These are phyloP conservation scores for Ogataea chonburiensis DNA, from an alignment of 805 yeast species.

Conservation along the genomic window DNA sequence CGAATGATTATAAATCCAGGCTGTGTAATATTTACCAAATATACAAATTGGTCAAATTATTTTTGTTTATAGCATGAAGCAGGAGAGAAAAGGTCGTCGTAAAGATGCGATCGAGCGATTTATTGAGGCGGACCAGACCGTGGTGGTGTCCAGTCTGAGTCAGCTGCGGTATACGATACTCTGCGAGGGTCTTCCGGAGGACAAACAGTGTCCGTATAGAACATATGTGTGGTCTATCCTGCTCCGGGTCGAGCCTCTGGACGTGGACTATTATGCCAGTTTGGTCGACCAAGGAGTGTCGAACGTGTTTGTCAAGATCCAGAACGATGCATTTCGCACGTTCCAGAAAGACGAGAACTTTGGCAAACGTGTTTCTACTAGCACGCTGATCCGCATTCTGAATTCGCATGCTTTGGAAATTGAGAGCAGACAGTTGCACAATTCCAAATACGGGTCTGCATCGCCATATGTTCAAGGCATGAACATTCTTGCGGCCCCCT, in stretches of 20 bases:
- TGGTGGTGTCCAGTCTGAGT: constrained; percentile 48
- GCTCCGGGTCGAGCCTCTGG: constrained; percentile 57
- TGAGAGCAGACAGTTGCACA: constrained; percentile 17
- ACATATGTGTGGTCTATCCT: constrained; percentile 80
- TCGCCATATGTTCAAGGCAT: constrained; percentile 84
- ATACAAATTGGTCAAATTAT: neutral
- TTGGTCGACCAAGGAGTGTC: constrained; percentile 59
- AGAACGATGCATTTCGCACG: constrained; percentile 84
- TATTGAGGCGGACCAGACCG: constrained; percentile 42
- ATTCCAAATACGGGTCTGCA: constrained; percentile 17
- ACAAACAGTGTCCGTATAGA: constrained; percentile 62
- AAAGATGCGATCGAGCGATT: constrained; percentile 56
- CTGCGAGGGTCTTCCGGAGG: constrained; percentile 42
- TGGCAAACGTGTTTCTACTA: constrained; percentile 65
- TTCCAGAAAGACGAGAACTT: constrained; percentile 70
- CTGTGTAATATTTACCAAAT: constrained; percentile 9
- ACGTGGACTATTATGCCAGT: constrained; percentile 53
- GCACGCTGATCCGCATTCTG: constrained; percentile 61
- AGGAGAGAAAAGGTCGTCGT: constrained; percentile 37
- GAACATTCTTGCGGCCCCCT: constrained; percentile 84
- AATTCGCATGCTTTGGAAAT: constrained; percentile 64
- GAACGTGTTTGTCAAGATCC: constrained; percentile 62
- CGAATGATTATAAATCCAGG: constrained; percentile 1
- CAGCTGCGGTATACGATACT: constrained; percentile 53
- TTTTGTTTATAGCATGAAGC: constrained; percentile 1